Evolutionary conservation across 2,329 filamentous ascomycete species (phyloP).

Genomic region (Chalara sp.): DNA sequence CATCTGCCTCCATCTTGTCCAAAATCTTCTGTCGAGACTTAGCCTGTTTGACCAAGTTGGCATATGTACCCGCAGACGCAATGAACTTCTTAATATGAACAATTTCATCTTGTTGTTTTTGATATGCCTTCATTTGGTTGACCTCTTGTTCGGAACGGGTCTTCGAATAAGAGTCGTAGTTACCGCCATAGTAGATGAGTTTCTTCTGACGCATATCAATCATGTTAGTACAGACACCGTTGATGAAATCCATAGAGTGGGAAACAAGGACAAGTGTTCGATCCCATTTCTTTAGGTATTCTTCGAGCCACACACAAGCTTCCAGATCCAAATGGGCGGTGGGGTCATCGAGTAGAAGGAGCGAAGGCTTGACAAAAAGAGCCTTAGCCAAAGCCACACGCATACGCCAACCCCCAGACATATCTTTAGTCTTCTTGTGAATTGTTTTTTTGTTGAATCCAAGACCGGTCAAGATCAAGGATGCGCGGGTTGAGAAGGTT

Average conservation of each 20-base stretch:
- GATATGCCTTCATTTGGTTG: slow-evolving; percentile 98
- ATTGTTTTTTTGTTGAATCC: slow-evolving; percentile 99
- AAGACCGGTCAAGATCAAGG: slow-evolving; percentile 94
- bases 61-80: slow-evolving; percentile 97
- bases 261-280: slow-evolving; percentile 94
- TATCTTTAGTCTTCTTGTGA: slow-evolving; percentile 99
- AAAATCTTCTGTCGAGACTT: slow-evolving; percentile 99
- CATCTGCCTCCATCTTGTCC: slow-evolving; percentile 99
- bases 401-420: slow-evolving; percentile 99
- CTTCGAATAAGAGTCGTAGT: slow-evolving; percentile 98
- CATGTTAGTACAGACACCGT: slow-evolving; percentile 98
- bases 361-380: slow-evolving; percentile 94
- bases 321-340: slow-evolving; percentile 99
- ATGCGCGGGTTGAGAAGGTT: slow-evolving; percentile 92
- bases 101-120: slow-evolving; percentile 99
- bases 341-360: slow-evolving; percentile 94
- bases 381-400: slow-evolving; percentile 96
- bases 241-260: slow-evolving; percentile 97
- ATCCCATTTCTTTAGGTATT: slow-evolving; percentile 99
- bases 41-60: slow-evolving; percentile 97
- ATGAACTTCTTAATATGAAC: slow-evolving; percentile 99
- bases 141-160: slow-evolving; percentile 88
- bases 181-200: slow-evolving; percentile 97
- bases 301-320: slow-evolving; percentile 98
- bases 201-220: slow-evolving; percentile 91